Base-by-base conservation (phyloP, 2,329 filamentous ascomycete genomes). In the Colletotrichum sublineola region DNA sequence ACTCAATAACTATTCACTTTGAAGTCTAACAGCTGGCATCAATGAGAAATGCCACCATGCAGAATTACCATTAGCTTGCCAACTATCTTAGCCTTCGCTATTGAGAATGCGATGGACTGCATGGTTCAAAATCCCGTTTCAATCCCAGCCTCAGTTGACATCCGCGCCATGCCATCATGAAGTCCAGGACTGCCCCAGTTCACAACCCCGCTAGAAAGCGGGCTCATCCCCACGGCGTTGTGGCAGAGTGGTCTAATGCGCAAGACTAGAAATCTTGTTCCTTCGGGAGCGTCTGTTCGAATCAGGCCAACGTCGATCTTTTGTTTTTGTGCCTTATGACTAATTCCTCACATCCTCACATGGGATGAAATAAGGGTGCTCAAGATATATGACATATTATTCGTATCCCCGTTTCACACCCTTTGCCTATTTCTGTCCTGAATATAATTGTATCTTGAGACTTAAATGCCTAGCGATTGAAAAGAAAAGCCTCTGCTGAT, bases 241-340 rank as follows among this genome's bases (percentile, higher is more conserved):
- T 71, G 68, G 68, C 68, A 71, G 68, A 71, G 68, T 71, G 68
- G 68, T 71, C 68, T 71, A 71, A 71, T 71, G 68, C 68, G 68
- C 68, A 71, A 71, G 68, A 71, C 68, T 71, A 71, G 68, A 71
- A 71, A 71, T 71, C 68, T 71, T 71, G 68, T 71, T 71, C 68
- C 68, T 71, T 71, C 68, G 68, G 67, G 67, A 70, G 62, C 67
- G 68, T 71, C 68, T 71, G 68, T 71, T 71, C 68, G 68, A 71
- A 71, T 71, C 68, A 71, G 68, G 68, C 68, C 68, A 71, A 71
- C 68, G 68, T 71, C 68, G 68, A 56, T 3, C 2, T 44, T 48
- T 5, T n/a, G 1, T 7, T 62, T 67, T 71, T 68, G 38, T 15
- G 12, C 55, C 18, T 5, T 8, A 24, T 5, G 40, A 2, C 7